Percentiles rank a stretch among this genome's conserved stretches.
These are phyloP conservation scores for Emericellopsis cladophorae DNA, from an alignment of 2,329 filamentous ascomycete species.

Conservation along the genomic window DNA sequence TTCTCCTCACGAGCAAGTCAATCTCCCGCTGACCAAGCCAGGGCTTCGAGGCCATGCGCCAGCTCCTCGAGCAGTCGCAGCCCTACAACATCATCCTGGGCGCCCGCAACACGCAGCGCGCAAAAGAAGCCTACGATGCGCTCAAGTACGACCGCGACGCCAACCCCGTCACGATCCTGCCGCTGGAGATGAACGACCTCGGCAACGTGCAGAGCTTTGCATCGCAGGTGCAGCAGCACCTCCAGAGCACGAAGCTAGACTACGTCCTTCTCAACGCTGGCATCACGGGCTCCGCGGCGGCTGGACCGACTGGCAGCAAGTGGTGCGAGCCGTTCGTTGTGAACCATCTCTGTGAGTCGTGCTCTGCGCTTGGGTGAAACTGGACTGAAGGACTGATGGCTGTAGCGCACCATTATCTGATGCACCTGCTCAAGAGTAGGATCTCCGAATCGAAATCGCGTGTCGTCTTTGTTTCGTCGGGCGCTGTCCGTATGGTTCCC, in stretches of 20 bases:
- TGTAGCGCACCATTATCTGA: conserved; percentile 39
- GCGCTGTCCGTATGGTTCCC: conserved; percentile 26
- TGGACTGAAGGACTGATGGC: background rate
- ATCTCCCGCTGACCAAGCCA: conserved; percentile 9
- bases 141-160: conserved; percentile 25
- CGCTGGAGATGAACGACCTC: conserved; percentile 33
- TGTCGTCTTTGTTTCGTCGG: conserved; percentile 37
- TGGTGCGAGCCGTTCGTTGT: conserved; percentile 39
- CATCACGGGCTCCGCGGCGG: conserved; percentile 18
- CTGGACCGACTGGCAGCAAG: conserved; percentile 25
- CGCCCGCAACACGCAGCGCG: conserved; percentile 27
- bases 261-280: conserved; percentile 37
- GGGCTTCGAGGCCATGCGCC: conserved; percentile 40
- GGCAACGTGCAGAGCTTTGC: conserved; percentile 32
- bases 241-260: conserved; percentile 29
- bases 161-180: conserved; percentile 30
- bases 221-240: conserved; percentile 23
- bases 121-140: conserved; percentile 26
- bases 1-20: background rate
- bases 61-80: conserved; percentile 30
- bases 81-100: conserved; percentile 36
- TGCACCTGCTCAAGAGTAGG: conserved; percentile 34
- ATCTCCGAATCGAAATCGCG: conserved; percentile 30
- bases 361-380: too few relatives aligned
- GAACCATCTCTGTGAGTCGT: conserved; percentile 35